Conservation (phyloP, 2,329 filamentous ascomycete species). For the Hypomyces perniciosus region DNA sequence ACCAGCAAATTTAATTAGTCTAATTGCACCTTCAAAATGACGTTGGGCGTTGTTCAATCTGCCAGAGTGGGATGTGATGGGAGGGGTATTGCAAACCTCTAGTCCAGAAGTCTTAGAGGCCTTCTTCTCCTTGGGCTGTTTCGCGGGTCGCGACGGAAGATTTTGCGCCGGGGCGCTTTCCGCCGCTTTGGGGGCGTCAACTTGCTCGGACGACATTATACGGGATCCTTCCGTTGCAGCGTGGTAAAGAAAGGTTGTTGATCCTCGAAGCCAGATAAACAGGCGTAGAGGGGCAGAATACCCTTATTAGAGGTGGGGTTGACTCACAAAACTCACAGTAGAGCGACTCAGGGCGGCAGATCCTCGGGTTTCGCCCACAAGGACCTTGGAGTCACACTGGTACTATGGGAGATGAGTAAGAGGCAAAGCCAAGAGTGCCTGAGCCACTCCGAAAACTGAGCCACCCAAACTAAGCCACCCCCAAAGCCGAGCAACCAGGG, state of each 20-base stretch:
- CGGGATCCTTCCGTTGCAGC: constrained; percentile 15
- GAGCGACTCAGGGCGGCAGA: constrained; percentile 17
- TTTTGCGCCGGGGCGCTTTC: constrained; percentile 29
- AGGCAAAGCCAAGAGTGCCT: no score
- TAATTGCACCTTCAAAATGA: background rate
- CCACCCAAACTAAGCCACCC: no score
- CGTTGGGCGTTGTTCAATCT: background rate
- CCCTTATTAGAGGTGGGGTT: constrained; percentile 28
- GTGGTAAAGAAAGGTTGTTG: constrained; percentile 23
- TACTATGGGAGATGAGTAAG: background rate
- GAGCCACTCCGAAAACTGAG: no score
- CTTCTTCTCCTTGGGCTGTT: constrained; percentile 38
- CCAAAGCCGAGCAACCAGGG: no score
- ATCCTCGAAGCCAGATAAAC: constrained; percentile 22
- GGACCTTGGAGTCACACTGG: no score
- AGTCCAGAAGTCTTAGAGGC: constrained; percentile 51
- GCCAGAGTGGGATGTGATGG: background rate
- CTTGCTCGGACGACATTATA: constrained; percentile 35
- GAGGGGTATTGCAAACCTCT: constrained; percentile 32
- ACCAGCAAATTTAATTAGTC: background rate
- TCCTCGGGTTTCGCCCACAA: constrained; percentile 20
- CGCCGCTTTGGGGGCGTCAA: constrained; percentile 28
- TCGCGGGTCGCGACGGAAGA: constrained; percentile 31
- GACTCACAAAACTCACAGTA: constrained; percentile 22
- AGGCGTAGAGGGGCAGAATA: constrained; percentile 27